Conservation (phyloP, 129 eudicot species). For the Glebionis coronaria region DNA sequence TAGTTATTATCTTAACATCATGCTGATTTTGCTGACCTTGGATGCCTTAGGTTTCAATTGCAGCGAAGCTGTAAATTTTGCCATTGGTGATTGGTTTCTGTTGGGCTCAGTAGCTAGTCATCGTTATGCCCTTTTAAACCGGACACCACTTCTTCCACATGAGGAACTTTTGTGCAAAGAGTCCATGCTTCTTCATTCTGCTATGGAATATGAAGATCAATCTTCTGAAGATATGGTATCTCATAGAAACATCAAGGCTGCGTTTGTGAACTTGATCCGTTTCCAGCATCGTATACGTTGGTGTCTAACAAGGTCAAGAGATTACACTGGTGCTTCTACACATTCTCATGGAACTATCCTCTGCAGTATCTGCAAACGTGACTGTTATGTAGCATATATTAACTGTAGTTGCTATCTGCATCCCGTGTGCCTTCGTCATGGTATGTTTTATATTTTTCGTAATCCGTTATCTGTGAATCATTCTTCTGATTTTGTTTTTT, state of each 20-base stretch:
- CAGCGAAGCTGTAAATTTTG: slow-evolving; percentile 98
- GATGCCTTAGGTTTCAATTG: slow-evolving; percentile 73
- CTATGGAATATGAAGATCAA: slow-evolving; percentile 44
- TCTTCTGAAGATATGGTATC: slow-evolving; percentile 43
- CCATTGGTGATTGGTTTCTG: slow-evolving; percentile 91
- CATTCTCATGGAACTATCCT: slow-evolving; percentile 80
- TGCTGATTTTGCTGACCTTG: slow-evolving; percentile 15
- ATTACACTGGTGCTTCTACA: slow-evolving; percentile 45
- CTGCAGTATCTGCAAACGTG: slow-evolving; percentile 91
- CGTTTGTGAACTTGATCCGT: slow-evolving; percentile 67
- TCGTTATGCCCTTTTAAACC: slow-evolving; percentile 79
- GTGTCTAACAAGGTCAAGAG: slow-evolving; percentile 55
- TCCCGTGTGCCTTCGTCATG: slow-evolving; percentile 93
- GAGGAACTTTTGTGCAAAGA: slow-evolving; percentile 98
- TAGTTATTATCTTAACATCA: background rate
- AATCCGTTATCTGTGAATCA: background rate
- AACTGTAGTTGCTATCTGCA: slow-evolving; percentile 76
- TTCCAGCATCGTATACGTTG: slow-evolving; percentile 89
- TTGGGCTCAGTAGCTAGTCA: slow-evolving; percentile 84
- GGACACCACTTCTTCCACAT: slow-evolving; percentile 83
- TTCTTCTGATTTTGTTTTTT: slow-evolving; percentile 10
- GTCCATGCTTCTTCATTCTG: slow-evolving; percentile 63
- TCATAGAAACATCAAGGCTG: slow-evolving; percentile 51
- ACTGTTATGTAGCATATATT: slow-evolving; percentile 78
- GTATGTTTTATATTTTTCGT: slow-evolving; percentile 36